Evolutionary conservation across 2,329 filamentous ascomycete species (phyloP).

Genomic region (Neopestalotiopsis sp.): DNA sequence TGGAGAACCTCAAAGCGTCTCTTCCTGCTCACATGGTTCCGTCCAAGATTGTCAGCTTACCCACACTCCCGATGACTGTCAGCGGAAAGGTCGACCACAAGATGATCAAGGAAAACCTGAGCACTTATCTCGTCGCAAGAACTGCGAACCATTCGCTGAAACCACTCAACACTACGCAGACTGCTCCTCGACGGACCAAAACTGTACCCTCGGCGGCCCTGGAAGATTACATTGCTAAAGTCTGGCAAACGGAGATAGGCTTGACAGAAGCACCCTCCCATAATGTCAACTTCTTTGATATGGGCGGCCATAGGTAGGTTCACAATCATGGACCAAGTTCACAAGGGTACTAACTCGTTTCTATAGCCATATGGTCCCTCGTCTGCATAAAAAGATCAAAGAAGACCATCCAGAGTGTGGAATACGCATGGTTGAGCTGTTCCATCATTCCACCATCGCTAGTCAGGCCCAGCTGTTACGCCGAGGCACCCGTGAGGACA

Average conservation of each 20-base stretch:
- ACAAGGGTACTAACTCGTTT: not conserved
- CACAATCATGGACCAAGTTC: not conserved
- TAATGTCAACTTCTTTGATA: not conserved
- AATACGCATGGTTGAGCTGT: not conserved
- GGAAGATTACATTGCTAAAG: not conserved
- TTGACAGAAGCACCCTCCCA: not conserved
- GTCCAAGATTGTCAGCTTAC: not conserved
- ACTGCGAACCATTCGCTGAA: not conserved
- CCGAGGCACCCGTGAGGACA: not conserved
- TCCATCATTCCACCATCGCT: not conserved
- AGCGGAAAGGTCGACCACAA: constrained; percentile 3
- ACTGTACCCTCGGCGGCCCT: not conserved
- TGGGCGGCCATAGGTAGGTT: constrained; percentile 1
- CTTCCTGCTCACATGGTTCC: not conserved
- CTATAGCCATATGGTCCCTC: not conserved
- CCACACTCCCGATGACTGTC: not conserved
- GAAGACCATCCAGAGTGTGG: not conserved
- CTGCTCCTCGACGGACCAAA: not conserved
- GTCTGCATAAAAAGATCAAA: not conserved
- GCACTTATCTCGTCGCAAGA: not conserved
- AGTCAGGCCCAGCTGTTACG: not conserved
- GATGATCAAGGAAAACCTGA: not conserved
- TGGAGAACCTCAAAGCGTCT: not conserved
- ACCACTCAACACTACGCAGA: not conserved
- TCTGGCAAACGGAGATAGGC: not conserved